Conservation (phyloP, 208 protist species). For the Naegleria lovaniensis region DNA sequence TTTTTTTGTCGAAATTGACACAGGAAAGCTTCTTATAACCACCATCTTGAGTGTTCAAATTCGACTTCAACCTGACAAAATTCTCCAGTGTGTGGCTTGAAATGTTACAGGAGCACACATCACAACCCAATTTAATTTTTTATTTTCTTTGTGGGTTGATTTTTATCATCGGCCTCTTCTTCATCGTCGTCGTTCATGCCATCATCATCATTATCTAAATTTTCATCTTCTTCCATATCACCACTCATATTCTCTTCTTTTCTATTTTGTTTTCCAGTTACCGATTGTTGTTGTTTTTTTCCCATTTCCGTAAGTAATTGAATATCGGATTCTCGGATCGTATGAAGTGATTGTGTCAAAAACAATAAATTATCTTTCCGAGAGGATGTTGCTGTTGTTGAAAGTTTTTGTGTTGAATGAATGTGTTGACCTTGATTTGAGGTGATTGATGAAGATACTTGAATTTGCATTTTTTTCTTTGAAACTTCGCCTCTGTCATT, state of each 20-base stretch:
- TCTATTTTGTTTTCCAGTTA: not conserved
- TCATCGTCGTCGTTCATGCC: not conserved
- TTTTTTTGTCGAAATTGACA: too few relatives aligned
- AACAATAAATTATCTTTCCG: not conserved
- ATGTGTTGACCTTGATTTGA: too few relatives aligned
- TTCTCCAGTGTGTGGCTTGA: too few relatives aligned
- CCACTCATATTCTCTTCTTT: not conserved
- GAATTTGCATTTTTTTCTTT: too few relatives aligned
- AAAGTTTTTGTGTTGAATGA: too few relatives aligned
- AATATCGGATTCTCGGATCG: not conserved
- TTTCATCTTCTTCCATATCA: not conserved
- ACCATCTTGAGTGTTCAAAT: too few relatives aligned
- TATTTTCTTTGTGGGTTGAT: not conserved
- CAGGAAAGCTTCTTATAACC: too few relatives aligned
- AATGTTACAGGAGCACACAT: too few relatives aligned
- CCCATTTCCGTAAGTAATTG: not conserved
- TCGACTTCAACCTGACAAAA: too few relatives aligned
- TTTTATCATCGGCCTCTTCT: not conserved
- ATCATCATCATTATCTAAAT: not conserved
- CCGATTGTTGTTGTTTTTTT: not conserved
- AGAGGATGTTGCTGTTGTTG: not conserved
- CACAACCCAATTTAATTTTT: not conserved
- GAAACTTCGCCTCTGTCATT: too few relatives aligned
- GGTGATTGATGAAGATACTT: too few relatives aligned
- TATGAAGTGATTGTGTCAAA: not conserved